Evolutionary conservation across 2,329 filamentous ascomycete species (phyloP).

Genomic region (Fusarium nisikadoi): DNA sequence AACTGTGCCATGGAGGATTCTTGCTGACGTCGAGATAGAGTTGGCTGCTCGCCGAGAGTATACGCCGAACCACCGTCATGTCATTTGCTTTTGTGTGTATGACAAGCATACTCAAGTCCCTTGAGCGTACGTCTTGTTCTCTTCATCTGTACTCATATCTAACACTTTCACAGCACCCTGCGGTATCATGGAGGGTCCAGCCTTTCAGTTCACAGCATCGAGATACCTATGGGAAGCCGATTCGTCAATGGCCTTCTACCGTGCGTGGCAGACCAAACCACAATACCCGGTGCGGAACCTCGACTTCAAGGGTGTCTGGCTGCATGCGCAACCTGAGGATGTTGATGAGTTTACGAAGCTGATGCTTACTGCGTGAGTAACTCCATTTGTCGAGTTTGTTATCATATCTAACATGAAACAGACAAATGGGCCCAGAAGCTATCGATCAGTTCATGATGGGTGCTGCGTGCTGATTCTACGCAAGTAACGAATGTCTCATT

Average conservation of each 20-base stretch:
- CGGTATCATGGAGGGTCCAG: conserved; percentile 24
- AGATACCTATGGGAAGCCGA: conserved; percentile 56
- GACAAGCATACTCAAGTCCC: conserved; percentile 48
- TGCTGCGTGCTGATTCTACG: conserved; percentile 29
- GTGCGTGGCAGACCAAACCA: conserved; percentile 57
- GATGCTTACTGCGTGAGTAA: conserved; percentile 52
- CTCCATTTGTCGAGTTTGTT: no score
- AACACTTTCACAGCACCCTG: conserved; percentile 22
- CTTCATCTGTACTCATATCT: background rate
- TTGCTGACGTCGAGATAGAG: conserved; percentile 35
- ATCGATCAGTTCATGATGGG: conserved; percentile 53
- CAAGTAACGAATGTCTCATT: background rate
- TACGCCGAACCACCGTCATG: conserved; percentile 53
- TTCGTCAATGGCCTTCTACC: conserved; percentile 55
- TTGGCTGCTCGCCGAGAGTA: conserved; percentile 57
- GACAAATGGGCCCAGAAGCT: conserved; percentile 50
- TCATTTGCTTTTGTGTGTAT: conserved; percentile 49
- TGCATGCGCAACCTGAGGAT: conserved; percentile 51
- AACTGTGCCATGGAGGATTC: background rate
- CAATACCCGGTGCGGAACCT: conserved; percentile 50
- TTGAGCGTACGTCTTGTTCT: conserved; percentile 44
- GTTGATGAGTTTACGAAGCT: conserved; percentile 54
- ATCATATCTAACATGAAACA: conserved; percentile 23
- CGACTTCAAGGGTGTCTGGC: conserved; percentile 51
- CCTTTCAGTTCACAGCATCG: conserved; percentile 51